phyloP scores from a whole-genome alignment of 2,329 filamentous ascomycete genomes.

The Calonectria honghensis region DNA sequence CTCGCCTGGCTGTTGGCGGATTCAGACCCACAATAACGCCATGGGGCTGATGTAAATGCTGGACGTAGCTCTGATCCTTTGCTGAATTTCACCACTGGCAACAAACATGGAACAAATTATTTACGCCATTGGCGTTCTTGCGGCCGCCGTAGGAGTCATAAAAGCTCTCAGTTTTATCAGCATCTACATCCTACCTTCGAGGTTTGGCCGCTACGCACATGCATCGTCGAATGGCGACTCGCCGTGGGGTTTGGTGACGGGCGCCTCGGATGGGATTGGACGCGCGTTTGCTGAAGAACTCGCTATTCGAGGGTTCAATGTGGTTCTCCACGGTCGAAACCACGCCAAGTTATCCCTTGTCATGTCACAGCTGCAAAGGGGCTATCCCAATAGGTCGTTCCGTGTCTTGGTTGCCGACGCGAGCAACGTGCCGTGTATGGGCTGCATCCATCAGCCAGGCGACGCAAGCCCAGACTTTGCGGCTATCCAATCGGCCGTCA shows the following conservation, averaged over 20 bases:
- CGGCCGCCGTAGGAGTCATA: background rate
- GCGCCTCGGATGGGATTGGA: slow-evolving; percentile 10
- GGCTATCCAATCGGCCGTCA: background rate
- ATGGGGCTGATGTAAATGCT: background rate
- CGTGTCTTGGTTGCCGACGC: background rate
- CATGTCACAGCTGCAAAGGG: background rate
- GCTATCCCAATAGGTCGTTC: background rate
- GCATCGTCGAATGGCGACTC: background rate
- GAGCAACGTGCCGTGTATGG: background rate
- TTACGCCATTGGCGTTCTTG: background rate
- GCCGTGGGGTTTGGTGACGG: background rate
- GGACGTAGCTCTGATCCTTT: background rate
- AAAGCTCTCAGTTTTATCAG: slow-evolving; percentile 1
- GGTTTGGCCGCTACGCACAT: background rate
- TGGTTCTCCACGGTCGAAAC: background rate
- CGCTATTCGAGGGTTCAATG: background rate
- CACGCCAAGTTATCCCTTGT: background rate
- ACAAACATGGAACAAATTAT: background rate
- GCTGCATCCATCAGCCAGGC: background rate
- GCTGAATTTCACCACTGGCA: background rate
- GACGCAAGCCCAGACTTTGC: background rate
- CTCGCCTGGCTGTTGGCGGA: background rate
- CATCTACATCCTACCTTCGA: slow-evolving; percentile 13
- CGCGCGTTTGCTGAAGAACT: background rate
- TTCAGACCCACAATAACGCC: background rate